Percentiles rank a stretch among this genome's conserved stretches.
These are phyloP conservation scores for Phytophthora sansomeana DNA, from an alignment of 352 stramenopile species.

Conservation along the genomic window DNA sequence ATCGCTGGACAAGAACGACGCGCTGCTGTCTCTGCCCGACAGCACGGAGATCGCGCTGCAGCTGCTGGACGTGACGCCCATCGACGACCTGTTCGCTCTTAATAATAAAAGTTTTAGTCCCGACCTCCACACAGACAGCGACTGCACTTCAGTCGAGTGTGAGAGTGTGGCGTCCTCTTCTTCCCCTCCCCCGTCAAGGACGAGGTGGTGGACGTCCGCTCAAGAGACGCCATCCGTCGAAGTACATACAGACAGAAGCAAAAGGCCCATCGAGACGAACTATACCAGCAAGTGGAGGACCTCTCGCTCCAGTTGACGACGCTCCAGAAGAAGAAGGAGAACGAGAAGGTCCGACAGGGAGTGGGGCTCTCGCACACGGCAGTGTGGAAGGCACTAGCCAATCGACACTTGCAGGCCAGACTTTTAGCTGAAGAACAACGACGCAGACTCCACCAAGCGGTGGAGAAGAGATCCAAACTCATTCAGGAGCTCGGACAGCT, in stretches of 20 bases:
- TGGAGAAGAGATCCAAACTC: conserved; percentile 16
- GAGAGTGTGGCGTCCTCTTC: conserved; percentile 24
- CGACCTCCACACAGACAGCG: conserved; percentile 25
- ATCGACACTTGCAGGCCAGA: conserved; percentile 25
- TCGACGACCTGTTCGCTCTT: conserved; percentile 15
- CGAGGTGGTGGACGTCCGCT: conserved; percentile 20
- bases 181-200: not conserved
- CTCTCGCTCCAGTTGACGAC: conserved; percentile 11
- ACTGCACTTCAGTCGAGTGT: conserved; percentile 25
- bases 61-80: conserved; percentile 18
- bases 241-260: conserved; percentile 35
- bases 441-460: conserved; percentile 21
- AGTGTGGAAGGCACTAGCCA: conserved; percentile 35
- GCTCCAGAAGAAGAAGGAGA: conserved; percentile 17
- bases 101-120: not conserved
- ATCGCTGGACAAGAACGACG: conserved; percentile 22
- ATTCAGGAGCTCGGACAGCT: conserved; percentile 19
- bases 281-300: conserved; percentile 21
- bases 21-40: conserved; percentile 18
- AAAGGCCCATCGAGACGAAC: conserved; percentile 18
- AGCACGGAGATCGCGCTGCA: conserved; percentile 26
- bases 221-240: conserved; percentile 27
- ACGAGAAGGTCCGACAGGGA: too few species aligned
- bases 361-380: too few species aligned
- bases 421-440: conserved; percentile 29